phyloP scores from a whole-genome alignment of 371 early-diverging fungal species.

The Mortierella sp. region DNA sequence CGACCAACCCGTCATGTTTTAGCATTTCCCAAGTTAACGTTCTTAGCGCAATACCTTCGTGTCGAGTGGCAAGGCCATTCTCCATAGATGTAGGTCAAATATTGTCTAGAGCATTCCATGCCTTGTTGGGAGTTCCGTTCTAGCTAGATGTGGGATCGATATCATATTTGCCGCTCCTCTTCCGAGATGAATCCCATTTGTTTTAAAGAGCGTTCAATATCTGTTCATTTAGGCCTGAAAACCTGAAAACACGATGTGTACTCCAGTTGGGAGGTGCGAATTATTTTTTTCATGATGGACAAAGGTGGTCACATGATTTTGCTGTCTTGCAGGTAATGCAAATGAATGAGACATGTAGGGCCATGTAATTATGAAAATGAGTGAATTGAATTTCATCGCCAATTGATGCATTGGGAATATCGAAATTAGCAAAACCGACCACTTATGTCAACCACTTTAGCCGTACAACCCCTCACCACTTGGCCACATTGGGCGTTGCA shows the following conservation, averaged over 20 bases:
- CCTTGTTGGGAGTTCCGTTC: not conserved
- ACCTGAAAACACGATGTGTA: conserved; percentile 7
- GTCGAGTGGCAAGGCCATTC: not conserved
- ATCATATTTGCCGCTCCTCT: not conserved
- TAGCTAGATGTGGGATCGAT: not conserved
- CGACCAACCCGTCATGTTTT: conserved; percentile 1
- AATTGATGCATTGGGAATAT: too few relatives aligned
- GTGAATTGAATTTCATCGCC: too few relatives aligned
- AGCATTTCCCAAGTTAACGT: not conserved
- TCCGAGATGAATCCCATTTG: not conserved
- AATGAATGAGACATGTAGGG: too few relatives aligned
- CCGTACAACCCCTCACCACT: too few relatives aligned
- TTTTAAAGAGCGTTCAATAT: not conserved
- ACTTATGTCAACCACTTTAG: too few relatives aligned
- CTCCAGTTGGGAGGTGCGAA: conserved; percentile 7
- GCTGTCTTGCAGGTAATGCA: too few relatives aligned
- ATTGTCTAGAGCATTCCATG: not conserved
- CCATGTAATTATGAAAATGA: too few relatives aligned
- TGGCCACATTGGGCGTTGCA: too few relatives aligned
- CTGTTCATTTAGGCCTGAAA: not conserved
- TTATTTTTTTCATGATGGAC: too few relatives aligned
- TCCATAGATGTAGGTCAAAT: not conserved
- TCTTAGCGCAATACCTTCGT: conserved; percentile 3
- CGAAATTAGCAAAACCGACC: too few relatives aligned
- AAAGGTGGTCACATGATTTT: too few relatives aligned